Evolutionary conservation across 352 stramenopile species (phyloP).

Genomic region (Pythium myriotylum): DNA sequence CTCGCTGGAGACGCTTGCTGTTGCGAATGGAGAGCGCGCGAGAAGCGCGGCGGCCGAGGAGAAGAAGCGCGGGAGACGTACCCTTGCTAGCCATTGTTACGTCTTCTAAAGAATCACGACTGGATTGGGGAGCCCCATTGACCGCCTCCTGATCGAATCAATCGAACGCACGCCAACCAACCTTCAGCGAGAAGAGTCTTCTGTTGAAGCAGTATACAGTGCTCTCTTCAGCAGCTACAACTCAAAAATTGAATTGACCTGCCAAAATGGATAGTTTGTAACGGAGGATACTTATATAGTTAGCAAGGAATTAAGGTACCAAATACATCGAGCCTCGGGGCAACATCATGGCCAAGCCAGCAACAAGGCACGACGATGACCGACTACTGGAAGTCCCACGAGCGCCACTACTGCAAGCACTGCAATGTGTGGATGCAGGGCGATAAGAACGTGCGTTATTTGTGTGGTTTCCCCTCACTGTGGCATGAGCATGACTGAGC

Average conservation of each 20-base stretch:
- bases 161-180: constrained; percentile 27
- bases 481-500: no score
- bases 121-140: constrained; percentile 27
- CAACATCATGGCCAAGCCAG: constrained; percentile 5
- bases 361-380: constrained; percentile 35
- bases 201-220: constrained; percentile 8
- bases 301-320: constrained; percentile 12
- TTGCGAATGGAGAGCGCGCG: neutral
- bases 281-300: constrained; percentile 4
- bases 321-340: neutral
- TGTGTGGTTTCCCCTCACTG: no score
- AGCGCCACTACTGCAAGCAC: constrained; percentile 86
- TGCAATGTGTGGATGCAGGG: constrained; percentile 89
- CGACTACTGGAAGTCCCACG: constrained; percentile 67
- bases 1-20: no score
- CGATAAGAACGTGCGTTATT: constrained; percentile 53
- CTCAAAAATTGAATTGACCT: constrained; percentile 33
- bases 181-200: constrained; percentile 7
- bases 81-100: constrained; percentile 81
- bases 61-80: constrained; percentile 35
- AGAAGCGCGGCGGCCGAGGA: neutral
- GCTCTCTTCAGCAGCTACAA: neutral
- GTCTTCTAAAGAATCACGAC: constrained; percentile 87
- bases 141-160: constrained; percentile 38
- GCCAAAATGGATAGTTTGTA: constrained; percentile 1